These are phyloP conservation scores for Wallacemonas sp. DNA, from an alignment of 208 protist species.

Conservation along the genomic window DNA sequence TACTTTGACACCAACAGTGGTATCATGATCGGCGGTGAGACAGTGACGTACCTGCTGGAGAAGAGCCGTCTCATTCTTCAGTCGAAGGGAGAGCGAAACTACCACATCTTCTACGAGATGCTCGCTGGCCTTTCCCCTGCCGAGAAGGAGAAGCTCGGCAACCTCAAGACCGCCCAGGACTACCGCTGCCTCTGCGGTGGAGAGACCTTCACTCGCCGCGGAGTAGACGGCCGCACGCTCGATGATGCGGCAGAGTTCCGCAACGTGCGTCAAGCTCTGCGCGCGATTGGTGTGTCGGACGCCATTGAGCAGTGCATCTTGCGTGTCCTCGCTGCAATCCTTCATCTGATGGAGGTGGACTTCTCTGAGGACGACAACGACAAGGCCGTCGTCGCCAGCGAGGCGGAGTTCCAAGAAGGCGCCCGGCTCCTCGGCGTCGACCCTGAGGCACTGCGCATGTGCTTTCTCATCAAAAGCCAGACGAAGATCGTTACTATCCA, in stretches of 20 bases:
- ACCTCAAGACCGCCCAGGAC: conserved; percentile 67
- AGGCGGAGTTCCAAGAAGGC: conserved; percentile 40
- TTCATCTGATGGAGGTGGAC: conserved; percentile 92
- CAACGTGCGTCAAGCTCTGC: conserved; percentile 74
- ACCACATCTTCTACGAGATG: conserved; percentile 97
- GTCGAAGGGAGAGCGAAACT: conserved; percentile 91
- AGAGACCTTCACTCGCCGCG: conserved; percentile 79
- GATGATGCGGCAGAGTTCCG: conserved; percentile 90
- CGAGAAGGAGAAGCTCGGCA: conserved; percentile 74
- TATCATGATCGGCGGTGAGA: conserved; percentile 84
- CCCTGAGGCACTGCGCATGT: conserved; percentile 49
- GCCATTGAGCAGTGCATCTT: conserved; percentile 79
- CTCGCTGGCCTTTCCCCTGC: conserved; percentile 67
- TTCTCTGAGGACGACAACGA: conserved; percentile 84
- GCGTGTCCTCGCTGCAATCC: conserved; percentile 86
- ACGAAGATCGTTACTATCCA: conserved; percentile 80
- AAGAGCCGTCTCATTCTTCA: conserved; percentile 93
- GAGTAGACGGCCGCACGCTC: conserved; percentile 73
- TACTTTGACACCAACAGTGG: conserved; percentile 88
- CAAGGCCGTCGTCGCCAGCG: conserved; percentile 59
- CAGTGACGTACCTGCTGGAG: conserved; percentile 93
- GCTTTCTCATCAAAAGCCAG: conserved; percentile 79
- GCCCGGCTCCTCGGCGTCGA: conserved; percentile 71
- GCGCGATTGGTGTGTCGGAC: conserved; percentile 53
- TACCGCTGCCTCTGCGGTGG: conserved; percentile 90